Percentiles rank a stretch among this genome's conserved stretches.
These are phyloP conservation scores for Botrytis sinoallii DNA, from an alignment of 2,329 filamentous ascomycete genomes.

Conservation along the genomic window DNA sequence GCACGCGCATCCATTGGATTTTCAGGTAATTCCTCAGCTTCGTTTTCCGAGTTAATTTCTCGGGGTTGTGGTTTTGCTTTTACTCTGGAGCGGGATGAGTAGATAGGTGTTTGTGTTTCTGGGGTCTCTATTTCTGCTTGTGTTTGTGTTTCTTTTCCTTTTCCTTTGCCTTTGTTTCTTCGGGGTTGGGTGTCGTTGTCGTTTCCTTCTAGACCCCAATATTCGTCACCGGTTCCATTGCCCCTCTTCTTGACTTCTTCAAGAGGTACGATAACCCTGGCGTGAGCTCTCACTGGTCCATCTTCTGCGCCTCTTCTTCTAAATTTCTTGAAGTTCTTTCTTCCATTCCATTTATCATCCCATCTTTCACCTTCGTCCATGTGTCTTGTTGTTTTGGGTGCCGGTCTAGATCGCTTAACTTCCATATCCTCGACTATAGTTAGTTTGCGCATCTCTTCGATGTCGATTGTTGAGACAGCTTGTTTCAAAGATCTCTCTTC, in stretches of 20 bases:
- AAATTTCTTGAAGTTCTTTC: conserved; percentile 96
- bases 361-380: conserved; percentile 60
- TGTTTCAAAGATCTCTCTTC: conserved; percentile 54
- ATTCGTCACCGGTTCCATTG: conserved; percentile 57
- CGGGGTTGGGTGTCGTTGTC: conserved; percentile 37
- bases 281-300: conserved; percentile 35
- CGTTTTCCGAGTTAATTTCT: conserved; percentile 13
- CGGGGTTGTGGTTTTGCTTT: not conserved
- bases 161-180: conserved; percentile 35
- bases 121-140: conserved; percentile 13
- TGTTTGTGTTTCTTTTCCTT: conserved; percentile 18
- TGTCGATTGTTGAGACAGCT: conserved; percentile 62
- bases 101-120: not conserved
- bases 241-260: conserved; percentile 58
- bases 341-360: conserved; percentile 88
- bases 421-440: conserved; percentile 76
- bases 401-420: conserved; percentile 45
- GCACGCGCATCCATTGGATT: not conserved
- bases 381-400: conserved; percentile 34
- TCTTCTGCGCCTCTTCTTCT: conserved; percentile 53
- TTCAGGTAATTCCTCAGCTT: conserved; percentile 8
- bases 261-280: conserved; percentile 53
- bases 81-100: not conserved
- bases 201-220: conserved; percentile 47
- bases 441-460: conserved; percentile 69